These are phyloP conservation scores for Glycine tomentella DNA, from an alignment of 306 rosid genomes.

Conservation along the genomic window DNA sequence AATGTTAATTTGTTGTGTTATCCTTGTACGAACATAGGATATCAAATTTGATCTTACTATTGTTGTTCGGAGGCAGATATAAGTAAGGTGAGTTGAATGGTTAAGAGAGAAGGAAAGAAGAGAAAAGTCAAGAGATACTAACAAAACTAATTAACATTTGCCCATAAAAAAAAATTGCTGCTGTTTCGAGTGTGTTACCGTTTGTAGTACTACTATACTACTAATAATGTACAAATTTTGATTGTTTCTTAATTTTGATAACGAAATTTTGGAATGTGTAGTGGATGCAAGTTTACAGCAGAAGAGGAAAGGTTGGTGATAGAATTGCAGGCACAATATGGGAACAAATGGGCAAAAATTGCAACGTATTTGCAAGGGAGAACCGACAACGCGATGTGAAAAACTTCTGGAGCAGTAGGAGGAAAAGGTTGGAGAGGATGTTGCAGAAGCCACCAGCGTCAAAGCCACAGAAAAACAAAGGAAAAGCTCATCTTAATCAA, in stretches of 20 bases:
- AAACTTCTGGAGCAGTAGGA: conserved; percentile 71
- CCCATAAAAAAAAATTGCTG: too few relatives aligned
- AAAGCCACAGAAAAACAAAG: conserved; percentile 52
- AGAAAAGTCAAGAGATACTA: not conserved
- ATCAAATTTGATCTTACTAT: not conserved
- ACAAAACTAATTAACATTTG: conserved; percentile 35
- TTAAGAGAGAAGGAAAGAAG: too few relatives aligned
- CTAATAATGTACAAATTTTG: too few relatives aligned
- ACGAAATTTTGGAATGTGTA: not conserved
- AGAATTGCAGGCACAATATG: conserved; percentile 65
- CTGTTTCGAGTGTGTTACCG: too few relatives aligned
- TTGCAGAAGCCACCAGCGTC: conserved; percentile 47
- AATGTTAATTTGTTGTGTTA: not conserved
- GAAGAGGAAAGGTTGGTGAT: conserved; percentile 72
- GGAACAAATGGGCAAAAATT: conserved; percentile 79
- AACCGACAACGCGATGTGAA: conserved; percentile 70
- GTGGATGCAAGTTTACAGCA: conserved; percentile 70
- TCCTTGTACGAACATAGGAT: too few relatives aligned
- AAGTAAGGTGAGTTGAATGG: too few relatives aligned
- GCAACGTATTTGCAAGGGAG: conserved; percentile 66
- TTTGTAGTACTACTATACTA: too few relatives aligned
- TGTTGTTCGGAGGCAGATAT: not conserved
- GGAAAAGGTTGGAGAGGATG: conserved; percentile 58
- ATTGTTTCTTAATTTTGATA: too few relatives aligned
- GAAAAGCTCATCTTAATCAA: conserved; percentile 42